Evolutionary conservation across 2,329 filamentous ascomycete species (phyloP).

Genomic region (Coniochaeta sp.): DNA sequence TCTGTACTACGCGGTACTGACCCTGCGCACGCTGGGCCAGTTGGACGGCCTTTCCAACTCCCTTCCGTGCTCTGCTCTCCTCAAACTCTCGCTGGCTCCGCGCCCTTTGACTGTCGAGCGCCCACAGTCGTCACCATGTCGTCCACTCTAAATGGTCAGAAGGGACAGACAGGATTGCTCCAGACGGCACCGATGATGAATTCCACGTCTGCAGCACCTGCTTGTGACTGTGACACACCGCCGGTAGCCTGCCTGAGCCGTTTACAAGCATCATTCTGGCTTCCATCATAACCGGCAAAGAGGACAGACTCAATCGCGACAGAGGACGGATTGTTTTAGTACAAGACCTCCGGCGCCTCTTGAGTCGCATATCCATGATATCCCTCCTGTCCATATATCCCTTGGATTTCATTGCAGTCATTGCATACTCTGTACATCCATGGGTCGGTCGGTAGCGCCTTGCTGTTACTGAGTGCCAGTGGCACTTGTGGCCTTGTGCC

Average conservation of each 20-base stretch:
- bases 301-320: background rate
- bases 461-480: background rate
- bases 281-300: background rate
- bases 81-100: background rate
- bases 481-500: background rate
- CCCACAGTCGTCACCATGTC: background rate
- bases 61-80: background rate
- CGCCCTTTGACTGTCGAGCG: background rate
- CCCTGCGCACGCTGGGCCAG: too few species aligned
- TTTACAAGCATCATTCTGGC: background rate
- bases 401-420: background rate
- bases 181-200: too few species aligned
- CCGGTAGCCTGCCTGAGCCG: background rate
- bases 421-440: background rate
- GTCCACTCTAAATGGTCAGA: background rate
- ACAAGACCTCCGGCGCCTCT: background rate
- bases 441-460: background rate
- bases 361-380: background rate
- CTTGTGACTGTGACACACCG: background rate
- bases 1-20: too few species aligned
- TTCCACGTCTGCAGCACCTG: too few species aligned
- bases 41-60: background rate
- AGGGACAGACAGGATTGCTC: background rate
- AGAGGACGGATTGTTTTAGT: background rate
- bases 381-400: background rate